These are phyloP conservation scores for Syzygium oleosum DNA, from an alignment of 345 rosid genomes.

Conservation along the genomic window DNA sequence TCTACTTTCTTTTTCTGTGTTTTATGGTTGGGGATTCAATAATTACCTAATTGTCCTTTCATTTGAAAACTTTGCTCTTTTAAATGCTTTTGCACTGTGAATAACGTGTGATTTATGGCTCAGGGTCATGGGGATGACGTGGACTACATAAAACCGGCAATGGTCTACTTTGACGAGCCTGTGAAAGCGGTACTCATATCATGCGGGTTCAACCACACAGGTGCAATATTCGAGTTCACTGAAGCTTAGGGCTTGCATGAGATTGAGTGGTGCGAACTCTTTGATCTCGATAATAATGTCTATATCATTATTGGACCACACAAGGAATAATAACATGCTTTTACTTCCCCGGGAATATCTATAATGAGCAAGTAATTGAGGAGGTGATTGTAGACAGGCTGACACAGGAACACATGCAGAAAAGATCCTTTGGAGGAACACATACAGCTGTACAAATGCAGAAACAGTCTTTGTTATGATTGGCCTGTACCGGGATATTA, in stretches of 20 bases:
- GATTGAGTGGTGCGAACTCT: background rate
- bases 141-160: slow-evolving; percentile 50
- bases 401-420: background rate
- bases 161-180: slow-evolving; percentile 40
- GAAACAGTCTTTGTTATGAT: background rate
- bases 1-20: background rate
- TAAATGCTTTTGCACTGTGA: background rate
- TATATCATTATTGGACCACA: background rate
- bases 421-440: background rate
- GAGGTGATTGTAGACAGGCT: background rate
- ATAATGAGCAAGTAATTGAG: background rate
- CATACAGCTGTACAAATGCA: background rate
- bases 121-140: slow-evolving; percentile 94
- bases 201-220: slow-evolving; percentile 90
- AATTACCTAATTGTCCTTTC: background rate
- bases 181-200: slow-evolving; percentile 67
- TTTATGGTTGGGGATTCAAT: background rate
- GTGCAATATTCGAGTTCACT: slow-evolving; percentile 52
- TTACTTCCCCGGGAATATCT: background rate
- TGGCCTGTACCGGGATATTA: background rate
- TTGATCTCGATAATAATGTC: background rate
- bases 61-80: background rate
- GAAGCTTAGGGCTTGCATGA: slow-evolving; percentile 8
- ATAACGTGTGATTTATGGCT: background rate
- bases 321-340: background rate